Evolutionary conservation across 176 grass and related monocot genomes (phyloP).

Genomic region (Hyparrhenia diplandra): DNA sequence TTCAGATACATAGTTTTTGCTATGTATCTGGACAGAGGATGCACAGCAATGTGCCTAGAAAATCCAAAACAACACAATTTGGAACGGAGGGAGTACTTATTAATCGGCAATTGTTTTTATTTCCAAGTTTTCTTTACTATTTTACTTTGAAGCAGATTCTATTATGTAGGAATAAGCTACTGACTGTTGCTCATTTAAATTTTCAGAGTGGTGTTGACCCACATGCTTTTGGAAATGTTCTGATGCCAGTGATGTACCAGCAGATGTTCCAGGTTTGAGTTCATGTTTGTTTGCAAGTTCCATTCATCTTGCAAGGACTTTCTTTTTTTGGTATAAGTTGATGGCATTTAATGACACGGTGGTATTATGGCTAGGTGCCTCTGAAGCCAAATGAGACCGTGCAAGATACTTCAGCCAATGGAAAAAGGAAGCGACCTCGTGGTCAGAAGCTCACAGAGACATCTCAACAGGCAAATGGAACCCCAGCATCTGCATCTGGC

Average conservation of each 20-base stretch:
- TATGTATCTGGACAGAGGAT: neutral
- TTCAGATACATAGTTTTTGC: neutral
- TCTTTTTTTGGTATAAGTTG: neutral
- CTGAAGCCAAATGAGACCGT: constrained; percentile 57
- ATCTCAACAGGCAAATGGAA: constrained; percentile 51
- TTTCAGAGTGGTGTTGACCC: constrained; percentile 85
- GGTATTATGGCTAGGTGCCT: constrained; percentile 46
- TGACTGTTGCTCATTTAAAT: constrained; percentile 33
- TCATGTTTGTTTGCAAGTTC: constrained; percentile 21
- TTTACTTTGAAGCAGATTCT: neutral
- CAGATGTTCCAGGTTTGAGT: constrained; percentile 78
- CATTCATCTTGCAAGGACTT: neutral
- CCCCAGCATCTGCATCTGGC: constrained; percentile 40
- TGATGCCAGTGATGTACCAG: constrained; percentile 88
- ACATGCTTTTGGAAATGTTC: constrained; percentile 89
- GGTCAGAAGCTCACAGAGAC: constrained; percentile 55
- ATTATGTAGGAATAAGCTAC: neutral
- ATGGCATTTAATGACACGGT: constrained; percentile 12
- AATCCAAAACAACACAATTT: neutral
- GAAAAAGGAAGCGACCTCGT: constrained; percentile 66
- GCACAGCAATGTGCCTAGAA: neutral
- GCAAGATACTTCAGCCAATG: constrained; percentile 44
- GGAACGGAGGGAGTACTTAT: neutral
- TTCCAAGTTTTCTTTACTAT: neutral
- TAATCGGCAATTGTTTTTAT: neutral